Percentiles rank a stretch among this genome's conserved stretches.
Evolutionary conservation across 148 eudicot genomes (phyloP).

Genomic region (Camellia sinensis): DNA sequence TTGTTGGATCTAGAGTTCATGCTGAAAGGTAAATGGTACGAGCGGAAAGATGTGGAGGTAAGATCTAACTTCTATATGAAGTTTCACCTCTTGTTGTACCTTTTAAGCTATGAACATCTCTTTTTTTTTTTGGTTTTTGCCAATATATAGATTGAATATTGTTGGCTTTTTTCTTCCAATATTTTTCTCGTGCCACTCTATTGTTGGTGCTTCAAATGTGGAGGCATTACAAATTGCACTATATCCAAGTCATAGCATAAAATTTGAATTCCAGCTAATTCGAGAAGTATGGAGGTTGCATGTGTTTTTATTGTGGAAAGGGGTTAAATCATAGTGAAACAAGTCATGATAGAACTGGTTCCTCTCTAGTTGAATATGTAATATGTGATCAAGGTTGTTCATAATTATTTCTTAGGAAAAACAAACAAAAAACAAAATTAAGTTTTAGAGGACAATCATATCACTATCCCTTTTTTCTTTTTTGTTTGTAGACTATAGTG

Average conservation of each 20-base stretch:
- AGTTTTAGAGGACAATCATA: neutral
- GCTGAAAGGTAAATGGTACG: conserved; percentile 92
- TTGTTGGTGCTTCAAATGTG: neutral
- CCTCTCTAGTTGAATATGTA: neutral
- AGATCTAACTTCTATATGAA: conserved; percentile 19
- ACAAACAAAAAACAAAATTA: neutral
- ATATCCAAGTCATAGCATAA: too few species aligned
- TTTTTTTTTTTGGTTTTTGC: conserved; percentile 1
- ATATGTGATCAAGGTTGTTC: neutral
- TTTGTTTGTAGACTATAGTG: neutral
- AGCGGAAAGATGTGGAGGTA: conserved; percentile 92
- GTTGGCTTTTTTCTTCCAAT: too few species aligned
- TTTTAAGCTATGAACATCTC: neutral
- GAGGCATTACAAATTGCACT: neutral
- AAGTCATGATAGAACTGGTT: conserved; percentile 9
- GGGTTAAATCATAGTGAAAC: neutral
- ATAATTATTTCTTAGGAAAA: neutral
- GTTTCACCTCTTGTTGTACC: neutral
- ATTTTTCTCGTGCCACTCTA: too few species aligned
- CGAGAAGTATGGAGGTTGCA: conserved; percentile 5
- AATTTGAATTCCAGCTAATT: neutral
- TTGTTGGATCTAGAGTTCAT: conserved; percentile 85
- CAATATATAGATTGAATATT: neutral
- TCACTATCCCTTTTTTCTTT: neutral
- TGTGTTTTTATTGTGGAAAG: neutral